Evolutionary conservation across 768 basidiomycete species (phyloP).

Genomic region (Rhodosporidiobolus sp.): DNA sequence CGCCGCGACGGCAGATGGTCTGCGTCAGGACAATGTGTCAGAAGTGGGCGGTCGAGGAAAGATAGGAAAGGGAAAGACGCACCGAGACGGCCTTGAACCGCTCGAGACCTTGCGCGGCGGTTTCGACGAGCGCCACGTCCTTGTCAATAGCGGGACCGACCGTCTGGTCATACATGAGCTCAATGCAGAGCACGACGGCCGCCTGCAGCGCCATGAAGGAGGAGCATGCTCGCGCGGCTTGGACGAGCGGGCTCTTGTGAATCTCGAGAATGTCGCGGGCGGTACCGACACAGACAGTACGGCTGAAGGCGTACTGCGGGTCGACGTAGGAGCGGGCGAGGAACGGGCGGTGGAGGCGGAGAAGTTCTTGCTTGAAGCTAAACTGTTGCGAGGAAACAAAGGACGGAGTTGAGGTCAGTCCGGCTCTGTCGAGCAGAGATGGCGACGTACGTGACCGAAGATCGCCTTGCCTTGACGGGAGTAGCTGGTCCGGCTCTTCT

Average conservation of each 20-base stretch:
- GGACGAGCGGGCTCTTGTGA: neutral
- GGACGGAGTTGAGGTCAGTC: no score
- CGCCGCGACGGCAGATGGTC: slow-evolving; percentile 8
- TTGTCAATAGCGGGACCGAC: no score
- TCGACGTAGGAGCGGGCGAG: slow-evolving; percentile 1
- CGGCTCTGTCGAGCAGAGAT: neutral
- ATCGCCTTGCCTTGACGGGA: neutral
- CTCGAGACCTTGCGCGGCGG: no score
- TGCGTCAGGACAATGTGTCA: neutral
- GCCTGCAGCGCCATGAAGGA: neutral
- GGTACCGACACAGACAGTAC: neutral
- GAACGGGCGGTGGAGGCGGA: slow-evolving; percentile 16
- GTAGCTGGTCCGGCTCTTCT: neutral
- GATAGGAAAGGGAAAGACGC: no score
- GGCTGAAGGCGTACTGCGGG: neutral
- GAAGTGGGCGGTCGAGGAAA: neutral
- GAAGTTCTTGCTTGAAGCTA: neutral
- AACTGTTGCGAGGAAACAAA: neutral
- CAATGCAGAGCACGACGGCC: neutral
- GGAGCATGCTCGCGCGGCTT: neutral
- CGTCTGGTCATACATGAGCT: neutral
- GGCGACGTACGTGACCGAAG: neutral
- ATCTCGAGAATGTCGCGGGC: neutral
- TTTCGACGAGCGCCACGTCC: no score
- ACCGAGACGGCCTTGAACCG: neutral